Evolutionary conservation across 352 stramenopile species (phyloP).

Genomic region (Phytophthora multivora): DNA sequence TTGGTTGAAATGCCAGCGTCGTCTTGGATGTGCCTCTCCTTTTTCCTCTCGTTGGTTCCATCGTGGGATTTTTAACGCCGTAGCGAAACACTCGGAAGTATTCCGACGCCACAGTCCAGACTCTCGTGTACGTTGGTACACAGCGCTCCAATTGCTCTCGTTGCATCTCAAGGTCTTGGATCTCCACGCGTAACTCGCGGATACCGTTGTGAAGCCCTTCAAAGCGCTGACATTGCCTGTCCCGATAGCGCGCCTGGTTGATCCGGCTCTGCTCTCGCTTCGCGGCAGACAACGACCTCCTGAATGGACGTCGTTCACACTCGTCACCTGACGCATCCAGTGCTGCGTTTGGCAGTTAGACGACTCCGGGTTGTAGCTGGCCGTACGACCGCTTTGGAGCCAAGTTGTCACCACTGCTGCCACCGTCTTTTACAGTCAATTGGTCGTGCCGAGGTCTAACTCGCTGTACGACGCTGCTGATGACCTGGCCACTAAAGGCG

Average conservation of each 20-base stretch:
- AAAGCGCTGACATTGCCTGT: constrained; percentile 1
- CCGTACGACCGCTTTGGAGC: no score
- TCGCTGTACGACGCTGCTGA: constrained; percentile 3
- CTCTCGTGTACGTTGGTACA: constrained; percentile 3
- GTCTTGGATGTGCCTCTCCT: not conserved
- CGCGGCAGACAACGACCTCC: constrained; percentile 1
- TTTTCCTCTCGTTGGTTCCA: not conserved
- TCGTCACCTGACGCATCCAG: no score
- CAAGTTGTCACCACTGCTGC: no score
- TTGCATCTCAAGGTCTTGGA: constrained; percentile 8
- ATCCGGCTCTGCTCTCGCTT: constrained; percentile 12
- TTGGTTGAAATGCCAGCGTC: constrained; percentile 6
- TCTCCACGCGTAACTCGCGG: not conserved
- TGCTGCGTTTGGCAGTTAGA: no score
- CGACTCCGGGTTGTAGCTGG: no score
- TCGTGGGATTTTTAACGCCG: not conserved
- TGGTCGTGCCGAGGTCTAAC: not conserved
- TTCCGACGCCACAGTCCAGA: constrained; percentile 16
- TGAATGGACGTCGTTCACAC: not conserved
- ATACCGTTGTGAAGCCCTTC: constrained; percentile 4
- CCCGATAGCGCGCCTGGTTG: constrained; percentile 15
- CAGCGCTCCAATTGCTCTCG: not conserved
- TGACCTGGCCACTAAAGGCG: not conserved
- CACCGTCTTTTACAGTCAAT: not conserved
- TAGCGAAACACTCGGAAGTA: constrained; percentile 18